Base-by-base conservation (phyloP, 2,329 filamentous ascomycete genomes). In the Davidsoniella eucalypti region DNA sequence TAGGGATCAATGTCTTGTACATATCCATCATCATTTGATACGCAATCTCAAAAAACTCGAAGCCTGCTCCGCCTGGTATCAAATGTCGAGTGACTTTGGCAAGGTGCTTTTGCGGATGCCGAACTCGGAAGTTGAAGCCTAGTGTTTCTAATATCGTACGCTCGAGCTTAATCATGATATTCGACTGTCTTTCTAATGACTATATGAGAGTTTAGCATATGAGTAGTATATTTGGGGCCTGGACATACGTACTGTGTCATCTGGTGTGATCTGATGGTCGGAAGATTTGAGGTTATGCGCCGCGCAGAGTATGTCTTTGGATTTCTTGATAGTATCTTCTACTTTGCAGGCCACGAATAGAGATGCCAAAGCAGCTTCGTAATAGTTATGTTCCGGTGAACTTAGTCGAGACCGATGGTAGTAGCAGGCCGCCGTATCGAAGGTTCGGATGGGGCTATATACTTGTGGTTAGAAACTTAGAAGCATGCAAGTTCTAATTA, bases 321-420 rank as follows among this genome's bases (percentile, higher is more conserved):
- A 94, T 69, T 96, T 96, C 67, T 98, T 98, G 57, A 95, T 76
- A 0, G 92, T 98, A 64, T 98, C 92, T 65, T 98, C 92, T 43
- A 93, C 87, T 68, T 98, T 98, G 71, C 90, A 96, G 2, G 88
- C 88, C 2, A 88, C 84, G 60, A 96, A 90, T 7, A 98, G 69
- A 21, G 87, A 83, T 1, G 92, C 87, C 5, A 92, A 77, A 0
- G 90, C 87, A 1, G 87, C 88, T 61, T 96, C 90, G 63, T 86
- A 66, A 56, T 80, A 87, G 62, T 84, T 84, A 64, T 94, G 94
- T 59, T 88, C 86, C n/a, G 80, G 75, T 60, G 94, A 87, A 43
- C 82, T 77, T 48, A 96, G 73, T 29, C 90, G 81, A 63, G 95
- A 95, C 57, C 87, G 87, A 69, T 96, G 90, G 61, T 88, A 98